These are phyloP conservation scores for Prunus kanzakura DNA, from an alignment of 306 rosid species.

Conservation along the genomic window DNA sequence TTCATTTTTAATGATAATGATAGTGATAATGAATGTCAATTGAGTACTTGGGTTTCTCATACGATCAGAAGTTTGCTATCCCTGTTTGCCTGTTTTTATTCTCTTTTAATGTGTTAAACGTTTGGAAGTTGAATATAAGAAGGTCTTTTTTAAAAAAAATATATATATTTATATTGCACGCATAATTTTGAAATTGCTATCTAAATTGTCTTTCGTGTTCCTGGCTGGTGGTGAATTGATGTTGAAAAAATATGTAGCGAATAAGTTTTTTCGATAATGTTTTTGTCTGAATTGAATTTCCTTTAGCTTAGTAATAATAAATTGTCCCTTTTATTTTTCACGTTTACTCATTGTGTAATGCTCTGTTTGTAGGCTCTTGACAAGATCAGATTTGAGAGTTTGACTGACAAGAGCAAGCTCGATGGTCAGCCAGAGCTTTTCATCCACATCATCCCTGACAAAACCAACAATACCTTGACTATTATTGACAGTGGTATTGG, in stretches of 20 bases:
- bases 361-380: constrained; percentile 60
- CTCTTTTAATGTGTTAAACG: background rate
- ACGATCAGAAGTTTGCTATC: background rate
- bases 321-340: background rate
- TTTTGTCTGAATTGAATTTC: background rate
- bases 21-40: background rate
- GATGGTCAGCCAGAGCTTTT: constrained; percentile 86
- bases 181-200: background rate
- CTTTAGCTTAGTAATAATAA: background rate
- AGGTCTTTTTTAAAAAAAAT: no score
- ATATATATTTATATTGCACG: background rate
- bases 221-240: no score
- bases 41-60: background rate
- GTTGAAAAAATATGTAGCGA: no score
- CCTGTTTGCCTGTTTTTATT: background rate
- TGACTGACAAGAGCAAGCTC: constrained; percentile 96
- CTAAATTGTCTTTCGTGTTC: background rate
- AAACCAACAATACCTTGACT: constrained; percentile 64
- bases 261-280: no score
- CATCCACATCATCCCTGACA: constrained; percentile 84
- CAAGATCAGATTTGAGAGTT: constrained; percentile 78
- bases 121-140: background rate
- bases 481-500: constrained; percentile 92
- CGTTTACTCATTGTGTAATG: background rate
- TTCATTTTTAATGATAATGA: background rate